Conservation (phyloP, 2,329 filamentous ascomycete genomes). For the Fusarium circinatum region DNA sequence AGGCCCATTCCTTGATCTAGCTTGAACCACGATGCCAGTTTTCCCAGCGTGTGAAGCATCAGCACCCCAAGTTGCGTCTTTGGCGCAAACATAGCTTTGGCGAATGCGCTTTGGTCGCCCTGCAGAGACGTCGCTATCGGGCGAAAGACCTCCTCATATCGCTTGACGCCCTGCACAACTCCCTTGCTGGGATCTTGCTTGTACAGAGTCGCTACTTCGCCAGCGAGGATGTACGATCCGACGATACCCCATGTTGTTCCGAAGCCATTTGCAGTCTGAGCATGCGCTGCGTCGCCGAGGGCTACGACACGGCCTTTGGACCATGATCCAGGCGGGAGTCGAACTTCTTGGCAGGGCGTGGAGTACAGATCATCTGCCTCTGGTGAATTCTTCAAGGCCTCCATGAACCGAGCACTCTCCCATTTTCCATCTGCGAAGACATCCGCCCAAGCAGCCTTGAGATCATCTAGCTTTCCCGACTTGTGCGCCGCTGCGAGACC, state of each 20-base stretch:
- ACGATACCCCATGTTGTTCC: constrained; percentile 16
- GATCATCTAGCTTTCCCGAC: constrained; percentile 1
- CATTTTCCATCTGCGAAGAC: not conserved
- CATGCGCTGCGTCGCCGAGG: constrained; percentile 10
- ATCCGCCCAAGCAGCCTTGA: constrained; percentile 3
- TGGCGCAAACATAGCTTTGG: not conserved
- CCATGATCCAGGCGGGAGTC: constrained; percentile 3
- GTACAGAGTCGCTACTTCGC: constrained; percentile 5
- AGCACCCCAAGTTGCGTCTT: not conserved
- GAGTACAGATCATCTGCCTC: constrained; percentile 15
- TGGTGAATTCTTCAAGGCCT: not conserved
- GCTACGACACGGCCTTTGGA: constrained; percentile 11
- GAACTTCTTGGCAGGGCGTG: constrained; percentile 4
- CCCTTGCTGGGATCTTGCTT: constrained; percentile 1
- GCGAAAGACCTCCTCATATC: constrained; percentile 14
- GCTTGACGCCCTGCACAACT: constrained; percentile 13
- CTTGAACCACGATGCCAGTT: not conserved
- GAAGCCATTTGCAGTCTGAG: constrained; percentile 11
- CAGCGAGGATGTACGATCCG: constrained; percentile 8
- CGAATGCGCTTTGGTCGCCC: not conserved
- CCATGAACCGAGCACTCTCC: constrained; percentile 13
- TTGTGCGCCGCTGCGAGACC: constrained; percentile 2
- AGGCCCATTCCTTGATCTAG: constrained; percentile 14
- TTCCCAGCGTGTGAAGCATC: constrained; percentile 8
- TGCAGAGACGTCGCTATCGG: constrained; percentile 12